Base-by-base conservation (phyloP, 2,329 filamentous ascomycete genomes). In the Penicillium sp. region DNA sequence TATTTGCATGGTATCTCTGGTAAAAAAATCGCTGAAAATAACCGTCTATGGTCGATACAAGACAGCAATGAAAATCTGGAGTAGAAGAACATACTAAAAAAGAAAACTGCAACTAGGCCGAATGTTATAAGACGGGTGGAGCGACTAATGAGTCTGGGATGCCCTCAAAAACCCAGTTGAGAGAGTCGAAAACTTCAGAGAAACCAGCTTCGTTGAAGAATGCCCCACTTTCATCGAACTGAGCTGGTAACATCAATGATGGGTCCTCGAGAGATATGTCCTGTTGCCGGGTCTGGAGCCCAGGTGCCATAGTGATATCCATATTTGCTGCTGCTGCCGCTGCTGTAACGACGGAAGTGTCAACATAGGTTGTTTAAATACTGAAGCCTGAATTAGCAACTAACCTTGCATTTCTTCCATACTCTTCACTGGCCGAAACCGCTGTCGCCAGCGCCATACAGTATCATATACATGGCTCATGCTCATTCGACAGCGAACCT, bases 121-220 rank as follows among this genome's bases (percentile, higher is more conserved):
- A 41, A 21, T 8, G 6, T 50, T 65, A 75, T 48, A 75, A 65
- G 48, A 73, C 63, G 16, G 70, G 69, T 10, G 73, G 71, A n/a
- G 70, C 72, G 41, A 70, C 70, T 56, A 75, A 73, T 11, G 70
- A 90, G 71, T 92, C 89, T 54, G 93, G 80, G 39, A 93, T 83
- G 16, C 90, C 90, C 70, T 96, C 92, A 65, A 96, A 81, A 79
- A 96, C 92, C 92, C 93, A 96, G 71, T 93, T 90, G 63, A 96
- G 84, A 0, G 92, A 90, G 74, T 96, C 91, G 70, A 96, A 96
- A 60, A 95, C 90, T 57, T 89, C 83, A 43, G 83, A 84, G 59
- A 90, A 88, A 63, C 82, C 81, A 57, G 77, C 68, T 51, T 75
- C 73, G 29, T 68, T 71, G 57, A 75, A 73, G 35, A 75, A 75